These are phyloP conservation scores for Margaritispora aquatica DNA, from an alignment of 495 filamentous ascomycete species.

Conservation along the genomic window DNA sequence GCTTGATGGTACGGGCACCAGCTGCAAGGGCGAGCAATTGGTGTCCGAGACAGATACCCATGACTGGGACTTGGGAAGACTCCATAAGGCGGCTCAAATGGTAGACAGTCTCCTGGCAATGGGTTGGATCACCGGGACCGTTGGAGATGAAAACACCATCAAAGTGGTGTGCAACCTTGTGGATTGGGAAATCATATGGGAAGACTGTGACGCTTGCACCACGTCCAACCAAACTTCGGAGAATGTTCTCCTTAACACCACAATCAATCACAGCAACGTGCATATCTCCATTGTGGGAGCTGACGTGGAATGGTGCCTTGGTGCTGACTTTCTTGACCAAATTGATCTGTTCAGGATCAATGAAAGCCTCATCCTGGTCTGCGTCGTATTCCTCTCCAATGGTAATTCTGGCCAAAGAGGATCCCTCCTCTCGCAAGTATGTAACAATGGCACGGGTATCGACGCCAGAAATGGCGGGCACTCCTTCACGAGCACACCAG, in stretches of 20 bases:
- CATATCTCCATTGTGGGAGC: slow-evolving; percentile 67
- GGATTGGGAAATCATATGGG: slow-evolving; percentile 93
- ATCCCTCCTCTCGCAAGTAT: slow-evolving; percentile 89
- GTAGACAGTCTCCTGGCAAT: slow-evolving; percentile 89
- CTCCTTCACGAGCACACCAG: slow-evolving; percentile 94
- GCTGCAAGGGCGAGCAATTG: slow-evolving; percentile 79
- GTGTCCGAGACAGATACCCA: slow-evolving; percentile 95
- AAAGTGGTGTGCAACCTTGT: slow-evolving; percentile 96
- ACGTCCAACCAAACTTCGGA: slow-evolving; percentile 83
- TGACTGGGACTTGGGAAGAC: slow-evolving; percentile 80
- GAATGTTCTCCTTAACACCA: slow-evolving; percentile 99
- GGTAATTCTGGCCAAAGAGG: slow-evolving; percentile 89
- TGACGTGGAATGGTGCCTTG: slow-evolving; percentile 94
- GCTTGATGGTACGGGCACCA: slow-evolving; percentile 82
- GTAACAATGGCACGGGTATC: slow-evolving; percentile 97
- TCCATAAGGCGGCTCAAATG: slow-evolving; percentile 86
- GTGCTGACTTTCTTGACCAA: slow-evolving; percentile 92
- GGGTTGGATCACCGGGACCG: slow-evolving; percentile 94
- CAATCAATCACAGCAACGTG: slow-evolving; percentile 96
- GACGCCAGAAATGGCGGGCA: slow-evolving; percentile 93
- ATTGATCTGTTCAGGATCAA: slow-evolving; percentile 94
- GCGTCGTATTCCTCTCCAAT: slow-evolving; percentile 98
- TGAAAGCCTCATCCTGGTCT: slow-evolving; percentile 93
- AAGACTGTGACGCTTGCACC: slow-evolving; percentile 87
- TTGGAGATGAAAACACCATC: slow-evolving; percentile 98